Conservation (phyloP, 257 asterid genomes). For the Solanum etuberosum region DNA sequence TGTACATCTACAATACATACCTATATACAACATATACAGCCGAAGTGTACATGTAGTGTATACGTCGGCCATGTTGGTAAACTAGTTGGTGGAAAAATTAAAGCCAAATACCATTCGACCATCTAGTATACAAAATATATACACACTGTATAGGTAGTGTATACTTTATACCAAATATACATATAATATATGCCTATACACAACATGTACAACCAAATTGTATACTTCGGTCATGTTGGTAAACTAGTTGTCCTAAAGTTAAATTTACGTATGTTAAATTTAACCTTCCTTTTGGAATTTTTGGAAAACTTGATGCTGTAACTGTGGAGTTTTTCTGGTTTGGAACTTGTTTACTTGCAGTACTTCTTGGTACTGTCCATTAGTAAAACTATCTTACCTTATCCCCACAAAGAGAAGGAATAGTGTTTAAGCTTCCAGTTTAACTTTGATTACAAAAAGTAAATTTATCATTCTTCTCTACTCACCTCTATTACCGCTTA, state of each 20-base stretch:
- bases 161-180: background rate
- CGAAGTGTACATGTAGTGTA: background rate
- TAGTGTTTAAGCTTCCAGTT: background rate
- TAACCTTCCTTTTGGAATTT: background rate
- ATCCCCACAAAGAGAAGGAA: background rate
- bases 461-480: background rate
- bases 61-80: background rate
- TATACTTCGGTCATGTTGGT: background rate
- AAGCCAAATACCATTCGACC: background rate
- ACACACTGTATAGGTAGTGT: background rate
- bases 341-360: background rate
- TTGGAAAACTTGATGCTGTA: background rate
- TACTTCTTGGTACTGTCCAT: background rate
- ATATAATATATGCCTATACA: background rate
- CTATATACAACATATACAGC: background rate
- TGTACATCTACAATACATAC: background rate
- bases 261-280: background rate
- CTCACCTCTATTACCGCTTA: background rate
- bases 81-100: background rate
- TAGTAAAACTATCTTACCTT: background rate
- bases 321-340: background rate
- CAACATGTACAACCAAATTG: background rate
- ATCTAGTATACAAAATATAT: background rate
- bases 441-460: background rate
- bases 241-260: background rate